Percentiles rank a stretch among this genome's conserved stretches.
Evolutionary conservation across 1,139 yeast species (phyloP).

Genomic region (Magnusiomyces fungicola): DNA sequence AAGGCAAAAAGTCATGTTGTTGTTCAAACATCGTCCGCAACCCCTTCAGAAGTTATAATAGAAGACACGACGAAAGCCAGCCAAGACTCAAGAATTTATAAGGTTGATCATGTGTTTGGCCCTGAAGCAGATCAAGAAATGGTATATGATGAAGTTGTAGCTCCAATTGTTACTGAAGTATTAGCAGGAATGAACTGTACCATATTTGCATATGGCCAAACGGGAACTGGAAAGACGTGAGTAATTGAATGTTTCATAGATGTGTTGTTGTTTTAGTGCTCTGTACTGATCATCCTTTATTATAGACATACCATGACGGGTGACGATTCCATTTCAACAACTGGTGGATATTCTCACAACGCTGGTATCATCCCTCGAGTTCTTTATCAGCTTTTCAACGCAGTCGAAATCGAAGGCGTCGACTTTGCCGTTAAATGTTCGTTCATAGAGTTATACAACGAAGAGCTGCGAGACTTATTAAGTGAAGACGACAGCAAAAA

Average conservation of each 20-base stretch:
- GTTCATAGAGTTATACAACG: constrained; percentile 68
- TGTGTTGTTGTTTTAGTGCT: too few relatives aligned
- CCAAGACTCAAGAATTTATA: constrained; percentile 41
- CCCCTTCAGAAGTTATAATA: constrained; percentile 9
- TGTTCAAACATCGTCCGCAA: constrained; percentile 34
- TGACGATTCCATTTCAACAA: constrained; percentile 33
- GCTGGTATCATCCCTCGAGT: constrained; percentile 71
- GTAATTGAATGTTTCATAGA: too few relatives aligned
- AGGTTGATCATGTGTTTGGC: constrained; percentile 65
- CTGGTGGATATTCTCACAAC: constrained; percentile 25
- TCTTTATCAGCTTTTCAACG: constrained; percentile 43
- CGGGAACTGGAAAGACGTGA: constrained; percentile 78
- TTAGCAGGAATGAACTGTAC: constrained; percentile 55
- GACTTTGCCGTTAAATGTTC: constrained; percentile 63
- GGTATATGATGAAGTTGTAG: constrained; percentile 52
- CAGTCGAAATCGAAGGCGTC: constrained; percentile 32
- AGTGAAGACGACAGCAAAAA: constrained; percentile 30
- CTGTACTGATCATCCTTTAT: too few relatives aligned
- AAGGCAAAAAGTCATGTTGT: constrained; percentile 66
- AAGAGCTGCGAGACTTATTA: constrained; percentile 56
- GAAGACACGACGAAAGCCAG: constrained; percentile 14
- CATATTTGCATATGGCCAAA: constrained; percentile 80
- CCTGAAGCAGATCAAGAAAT: constrained; percentile 62
- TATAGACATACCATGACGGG: constrained; percentile 67
- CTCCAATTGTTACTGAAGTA: constrained; percentile 53